Evolutionary conservation across 805 yeast genomes (phyloP), one percentile per base, ranked within the genome.

Genomic region (Wickerhamiella slavikovae): DNA sequence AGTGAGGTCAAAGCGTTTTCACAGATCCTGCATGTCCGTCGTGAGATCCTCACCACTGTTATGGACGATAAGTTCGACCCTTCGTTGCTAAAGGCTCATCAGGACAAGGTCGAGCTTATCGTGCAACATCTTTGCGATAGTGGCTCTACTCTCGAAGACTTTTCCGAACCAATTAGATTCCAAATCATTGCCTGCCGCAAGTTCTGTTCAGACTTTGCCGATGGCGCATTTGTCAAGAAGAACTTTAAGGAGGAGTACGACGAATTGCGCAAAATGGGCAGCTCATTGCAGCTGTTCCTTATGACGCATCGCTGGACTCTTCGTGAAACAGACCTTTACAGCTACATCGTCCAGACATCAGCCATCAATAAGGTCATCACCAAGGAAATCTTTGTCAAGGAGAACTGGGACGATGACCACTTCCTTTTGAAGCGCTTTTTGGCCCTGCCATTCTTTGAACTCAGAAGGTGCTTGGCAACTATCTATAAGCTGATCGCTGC

Each of bases 261-360:
- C 28, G 61, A 66, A 34, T 57, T 89, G 39, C 55, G 66, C 18
- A 66, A 63, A 26, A 60, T 80, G 40, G 78, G 80, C 48, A 60
- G 68, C 15, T 71, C 72, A 13, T 61, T 89, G 36, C 93, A 79
- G 41, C 79, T 78, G 40, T 57, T 89, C 37, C 60, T 85, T 42
- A 69, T 89, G 26, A 89, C 98, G 3, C 71, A 94, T 52, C 67
- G 98, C 49, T 89, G 99, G 99, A 85, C 96, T 2, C 59, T 89
- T 55, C 68, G 99, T 45, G 93, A 83, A 45, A 89, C 98, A 0
- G 99, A 89, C 54, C 60, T 89, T 36, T 89, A 76, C 54, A 62
- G 64, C 28, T 83, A 77, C 48, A 93, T 82, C 52, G 69, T 72
- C 44, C 61, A 62, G 37, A 58, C 89, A 37, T 71, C 68, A 43